Evolutionary conservation across 2,329 filamentous ascomycete species (phyloP), one percentile per base, ranked within the genome.

Genomic region (Amesomyces nigricolor): DNA sequence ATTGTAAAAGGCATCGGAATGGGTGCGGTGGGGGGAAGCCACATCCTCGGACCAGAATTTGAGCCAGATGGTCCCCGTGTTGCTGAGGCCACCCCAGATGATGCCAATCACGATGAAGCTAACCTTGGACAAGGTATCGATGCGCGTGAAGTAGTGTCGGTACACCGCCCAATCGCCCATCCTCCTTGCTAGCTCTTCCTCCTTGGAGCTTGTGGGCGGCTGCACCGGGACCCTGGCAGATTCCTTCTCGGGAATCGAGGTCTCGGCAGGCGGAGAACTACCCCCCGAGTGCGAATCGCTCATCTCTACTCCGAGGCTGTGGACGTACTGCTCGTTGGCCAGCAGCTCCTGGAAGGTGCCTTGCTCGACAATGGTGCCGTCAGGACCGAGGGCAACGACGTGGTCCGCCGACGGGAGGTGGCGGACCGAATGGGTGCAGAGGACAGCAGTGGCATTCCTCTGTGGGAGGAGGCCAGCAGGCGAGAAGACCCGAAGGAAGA

Each of bases 341-440:
- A 71, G 63, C 1, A 78, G 67, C 5, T 71, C 61, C 5, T 65
- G 49, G 44, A 74, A 78, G 0, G 62, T 67, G 3, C 73, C 73
- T 59, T 79, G 71, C 32, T 80, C 76, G 0, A 73, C 64, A 1
- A 79, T 61, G 1, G 61, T 67, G 0, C 75, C 74, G 2, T 71
- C 65, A 0, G 61, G 37, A 0, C 70, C 71, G 0, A 82, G 69
- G 0, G 72, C 75, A 39, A 81, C 72, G 7, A 81, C 73, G 35
- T 77, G 72, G 44, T 78, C 71, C 2, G 75, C 73, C 0, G 66
- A 64, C 0, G 73, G 71, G 0, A 78, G 61, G 53, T 71, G 69
- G 3, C 66, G 62, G 17, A 74, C 63, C 2, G 68, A 70, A 57
- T 75, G 71, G 0, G 72, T 75, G 58, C 71, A 74, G 14, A 75